Percentiles rank a stretch among this genome's conserved stretches.
Evolutionary conservation across 192 early-diverging fungal genomes (phyloP).

Genomic region (Diversispora eburnea): DNA sequence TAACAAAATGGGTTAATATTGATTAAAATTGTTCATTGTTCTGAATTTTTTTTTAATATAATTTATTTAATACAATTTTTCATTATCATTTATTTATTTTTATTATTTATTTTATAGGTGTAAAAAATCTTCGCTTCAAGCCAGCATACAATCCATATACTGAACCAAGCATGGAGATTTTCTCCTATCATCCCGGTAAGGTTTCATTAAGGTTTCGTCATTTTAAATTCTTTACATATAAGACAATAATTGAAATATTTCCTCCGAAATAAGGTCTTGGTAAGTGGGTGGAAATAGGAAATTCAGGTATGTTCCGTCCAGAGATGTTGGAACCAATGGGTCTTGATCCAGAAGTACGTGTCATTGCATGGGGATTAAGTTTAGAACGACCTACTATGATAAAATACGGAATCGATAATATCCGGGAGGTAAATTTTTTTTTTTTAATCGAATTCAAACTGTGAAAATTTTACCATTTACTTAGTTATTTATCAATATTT

Average conservation of each 20-base stretch:
- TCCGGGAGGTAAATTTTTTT: constrained; percentile 64
- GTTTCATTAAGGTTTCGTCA: not conserved
- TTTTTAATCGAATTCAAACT: not conserved
- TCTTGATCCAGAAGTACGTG: constrained; percentile 88
- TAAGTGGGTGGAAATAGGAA: constrained; percentile 95
- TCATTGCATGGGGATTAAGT: constrained; percentile 97
- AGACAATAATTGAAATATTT: not conserved
- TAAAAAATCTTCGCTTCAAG: constrained; percentile 93
- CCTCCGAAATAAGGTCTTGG: constrained; percentile 50
- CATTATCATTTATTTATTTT: not conserved
- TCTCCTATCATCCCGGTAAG: constrained; percentile 84
- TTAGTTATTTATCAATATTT: not conserved
- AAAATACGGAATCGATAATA: constrained; percentile 92
- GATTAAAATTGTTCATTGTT: not conserved
- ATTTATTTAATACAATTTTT: not conserved
- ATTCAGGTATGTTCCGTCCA: constrained; percentile 99
- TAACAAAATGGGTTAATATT: constrained; percentile 81
- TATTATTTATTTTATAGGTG: constrained; percentile 19
- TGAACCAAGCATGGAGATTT: constrained; percentile 99
- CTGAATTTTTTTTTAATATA: not conserved
- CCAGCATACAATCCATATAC: constrained; percentile 99
- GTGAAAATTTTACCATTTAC: not conserved
- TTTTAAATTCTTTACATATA: constrained; percentile 6
- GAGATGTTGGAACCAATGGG: constrained; percentile 97
- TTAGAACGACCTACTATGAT: constrained; percentile 99